phyloP scores from a whole-genome alignment of 2,329 filamentous ascomycete genomes.

The Aspergillus phoenicis region DNA sequence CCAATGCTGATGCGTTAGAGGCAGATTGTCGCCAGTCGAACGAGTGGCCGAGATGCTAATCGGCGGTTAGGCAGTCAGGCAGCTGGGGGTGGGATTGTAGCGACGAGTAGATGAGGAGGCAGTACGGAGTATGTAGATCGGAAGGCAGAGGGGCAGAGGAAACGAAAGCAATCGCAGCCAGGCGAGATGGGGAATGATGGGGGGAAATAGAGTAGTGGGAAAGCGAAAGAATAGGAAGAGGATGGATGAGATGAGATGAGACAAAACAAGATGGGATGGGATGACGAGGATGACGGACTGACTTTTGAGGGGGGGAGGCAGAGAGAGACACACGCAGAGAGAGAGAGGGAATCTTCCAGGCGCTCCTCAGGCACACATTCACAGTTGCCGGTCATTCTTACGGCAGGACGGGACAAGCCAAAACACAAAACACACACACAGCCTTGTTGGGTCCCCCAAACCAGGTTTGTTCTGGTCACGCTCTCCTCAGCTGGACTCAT shows the following conservation, averaged over 20 bases:
- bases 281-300: not conserved
- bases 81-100: slow-evolving; percentile 13
- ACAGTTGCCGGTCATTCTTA: too few species aligned
- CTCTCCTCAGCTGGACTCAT: too few species aligned
- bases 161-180: not conserved
- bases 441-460: too few species aligned
- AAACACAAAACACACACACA: too few species aligned
- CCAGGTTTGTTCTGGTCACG: too few species aligned
- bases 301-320: not conserved
- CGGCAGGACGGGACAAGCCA: too few species aligned
- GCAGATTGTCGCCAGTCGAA: slow-evolving; percentile 15
- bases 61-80: slow-evolving; percentile 27
- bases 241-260: not conserved
- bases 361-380: too few species aligned
- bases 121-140: not conserved
- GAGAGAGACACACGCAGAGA: not conserved
- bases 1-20: slow-evolving; percentile 22
- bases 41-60: slow-evolving; percentile 14
- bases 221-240: not conserved
- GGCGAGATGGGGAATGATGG: not conserved
- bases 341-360: slow-evolving; percentile 11
- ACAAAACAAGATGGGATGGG: not conserved
- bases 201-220: not conserved
- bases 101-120: slow-evolving; percentile 2
- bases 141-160: not conserved